Percentiles rank a stretch among this genome's conserved stretches.
These are phyloP conservation scores for Perkinsus chesapeaki DNA, from an alignment of 169 alveolate genomes.

Conservation along the genomic window DNA sequence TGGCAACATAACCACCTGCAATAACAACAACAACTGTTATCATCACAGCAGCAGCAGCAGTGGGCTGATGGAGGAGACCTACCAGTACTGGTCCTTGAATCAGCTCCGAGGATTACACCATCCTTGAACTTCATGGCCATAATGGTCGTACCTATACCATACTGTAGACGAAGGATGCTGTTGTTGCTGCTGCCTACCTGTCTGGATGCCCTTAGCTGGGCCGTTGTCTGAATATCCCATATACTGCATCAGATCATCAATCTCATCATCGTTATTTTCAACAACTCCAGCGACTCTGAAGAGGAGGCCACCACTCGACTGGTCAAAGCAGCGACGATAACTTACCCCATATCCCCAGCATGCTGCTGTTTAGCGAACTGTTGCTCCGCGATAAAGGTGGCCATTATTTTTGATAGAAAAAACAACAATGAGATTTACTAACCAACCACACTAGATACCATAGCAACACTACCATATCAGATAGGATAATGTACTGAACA, in stretches of 20 bases:
- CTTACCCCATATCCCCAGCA: not conserved
- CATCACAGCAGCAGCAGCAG: not conserved
- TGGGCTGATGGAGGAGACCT: not conserved
- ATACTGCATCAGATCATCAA: not conserved
- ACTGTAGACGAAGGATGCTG: not conserved
- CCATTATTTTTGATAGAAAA: not conserved
- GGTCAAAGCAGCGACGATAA: not conserved
- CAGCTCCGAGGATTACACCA: slow-evolving; percentile 51
- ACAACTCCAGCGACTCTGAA: not conserved
- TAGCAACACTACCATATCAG: not conserved
- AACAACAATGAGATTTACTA: not conserved
- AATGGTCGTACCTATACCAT: slow-evolving; percentile 36
- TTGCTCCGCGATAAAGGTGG: not conserved
- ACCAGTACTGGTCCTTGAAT: slow-evolving; percentile 47
- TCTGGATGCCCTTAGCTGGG: not conserved
- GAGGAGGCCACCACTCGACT: not conserved
- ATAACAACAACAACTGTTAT: not conserved
- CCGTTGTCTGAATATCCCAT: not conserved
- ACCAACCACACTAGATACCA: not conserved
- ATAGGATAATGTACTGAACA: not conserved
- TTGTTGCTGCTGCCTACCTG: not conserved
- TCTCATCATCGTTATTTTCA: not conserved
- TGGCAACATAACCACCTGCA: slow-evolving; percentile 24
- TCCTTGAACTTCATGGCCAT: slow-evolving; percentile 41
- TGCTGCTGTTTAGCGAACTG: not conserved